Conservation (phyloP, 163 green algal species). For the Trebouxiophyceae sp. region DNA sequence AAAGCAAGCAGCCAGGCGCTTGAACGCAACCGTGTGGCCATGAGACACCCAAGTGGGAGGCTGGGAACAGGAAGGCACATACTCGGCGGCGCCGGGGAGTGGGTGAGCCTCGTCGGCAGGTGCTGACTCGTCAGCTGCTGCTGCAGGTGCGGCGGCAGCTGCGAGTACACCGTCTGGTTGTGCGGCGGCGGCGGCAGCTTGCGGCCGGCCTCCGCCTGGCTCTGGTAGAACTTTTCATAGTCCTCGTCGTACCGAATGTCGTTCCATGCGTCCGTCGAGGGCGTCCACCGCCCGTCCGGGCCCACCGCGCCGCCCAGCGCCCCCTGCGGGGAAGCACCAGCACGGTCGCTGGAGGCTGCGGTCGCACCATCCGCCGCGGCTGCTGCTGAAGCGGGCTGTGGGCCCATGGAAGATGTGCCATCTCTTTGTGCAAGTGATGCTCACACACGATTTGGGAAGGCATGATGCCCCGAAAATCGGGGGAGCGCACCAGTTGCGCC, state of each 20-base stretch:
- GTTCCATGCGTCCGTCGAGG: conserved; percentile 19
- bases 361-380: background rate
- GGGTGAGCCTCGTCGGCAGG: no score
- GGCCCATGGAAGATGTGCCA: background rate
- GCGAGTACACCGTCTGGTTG: conserved; percentile 60
- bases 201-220: conserved; percentile 39
- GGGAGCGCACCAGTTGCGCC: conserved; percentile 47
- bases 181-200: conserved; percentile 82
- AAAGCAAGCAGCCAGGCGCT: no score
- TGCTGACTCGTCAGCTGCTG: conserved; percentile 11
- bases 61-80: no score
- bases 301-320: background rate
- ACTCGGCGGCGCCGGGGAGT: no score
- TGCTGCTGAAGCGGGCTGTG: background rate
- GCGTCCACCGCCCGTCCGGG: conserved; percentile 13
- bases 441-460: background rate
- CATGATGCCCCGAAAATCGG: no score
- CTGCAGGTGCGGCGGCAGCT: conserved; percentile 48
- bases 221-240: conserved; percentile 74
- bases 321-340: background rate
- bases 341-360: background rate
- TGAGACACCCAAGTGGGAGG: no score
- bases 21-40: no score
- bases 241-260: conserved; percentile 87
- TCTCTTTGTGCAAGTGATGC: background rate